These are phyloP conservation scores for Fusarium tanahbumbuense DNA, from an alignment of 2,329 filamentous ascomycete genomes.

Conservation along the genomic window DNA sequence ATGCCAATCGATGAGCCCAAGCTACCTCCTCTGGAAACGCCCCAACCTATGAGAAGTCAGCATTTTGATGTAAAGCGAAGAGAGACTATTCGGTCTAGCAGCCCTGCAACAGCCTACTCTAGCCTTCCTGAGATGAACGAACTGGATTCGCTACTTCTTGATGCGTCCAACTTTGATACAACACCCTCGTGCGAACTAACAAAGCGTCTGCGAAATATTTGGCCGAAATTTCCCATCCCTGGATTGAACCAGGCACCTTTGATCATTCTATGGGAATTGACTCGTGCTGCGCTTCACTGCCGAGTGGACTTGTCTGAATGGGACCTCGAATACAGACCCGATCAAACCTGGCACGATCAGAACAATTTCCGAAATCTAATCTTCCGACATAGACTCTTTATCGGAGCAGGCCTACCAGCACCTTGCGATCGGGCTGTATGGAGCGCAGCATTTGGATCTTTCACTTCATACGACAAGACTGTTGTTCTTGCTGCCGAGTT, in stretches of 20 bases:
- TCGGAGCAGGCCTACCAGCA: constrained; percentile 61
- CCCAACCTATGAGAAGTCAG: constrained; percentile 2
- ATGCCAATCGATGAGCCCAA: constrained; percentile 26
- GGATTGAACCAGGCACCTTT: constrained; percentile 60
- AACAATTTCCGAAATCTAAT: constrained; percentile 57
- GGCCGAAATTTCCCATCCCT: constrained; percentile 55
- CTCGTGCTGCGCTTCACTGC: constrained; percentile 61
- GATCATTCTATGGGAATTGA: constrained; percentile 64
- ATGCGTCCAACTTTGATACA: not conserved
- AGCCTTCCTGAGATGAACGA: constrained; percentile 36
- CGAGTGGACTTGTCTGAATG: constrained; percentile 54
- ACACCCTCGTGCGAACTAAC: constrained; percentile 19
- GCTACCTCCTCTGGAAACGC: constrained; percentile 7
- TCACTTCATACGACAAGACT: constrained; percentile 50
- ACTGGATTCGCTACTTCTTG: constrained; percentile 7
- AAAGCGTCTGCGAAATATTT: constrained; percentile 52
- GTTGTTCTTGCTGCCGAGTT: constrained; percentile 60
- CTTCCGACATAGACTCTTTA: constrained; percentile 53
- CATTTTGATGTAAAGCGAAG: not conserved
- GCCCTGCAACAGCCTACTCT: constrained; percentile 31
- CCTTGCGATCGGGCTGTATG: constrained; percentile 59
- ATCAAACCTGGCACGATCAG: constrained; percentile 58
- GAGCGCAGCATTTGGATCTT: constrained; percentile 55
- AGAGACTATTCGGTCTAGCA: constrained; percentile 16
- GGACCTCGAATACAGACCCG: constrained; percentile 51